Evolutionary conservation across 306 rosid genomes (phyloP).

Genomic region (Hippophae gyantsensis): DNA sequence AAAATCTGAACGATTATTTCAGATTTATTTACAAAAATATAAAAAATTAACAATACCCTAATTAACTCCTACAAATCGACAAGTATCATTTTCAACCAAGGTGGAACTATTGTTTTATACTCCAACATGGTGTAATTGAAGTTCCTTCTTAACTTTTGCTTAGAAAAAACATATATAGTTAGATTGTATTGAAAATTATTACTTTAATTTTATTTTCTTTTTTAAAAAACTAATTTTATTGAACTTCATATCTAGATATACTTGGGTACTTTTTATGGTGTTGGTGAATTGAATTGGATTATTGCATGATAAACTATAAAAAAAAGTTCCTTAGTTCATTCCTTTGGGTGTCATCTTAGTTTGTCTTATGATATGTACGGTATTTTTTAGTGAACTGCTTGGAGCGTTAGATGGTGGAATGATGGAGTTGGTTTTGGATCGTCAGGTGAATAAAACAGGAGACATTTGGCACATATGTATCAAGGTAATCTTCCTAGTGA

Average conservation of each 20-base stretch:
- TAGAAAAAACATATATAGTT: too few species aligned
- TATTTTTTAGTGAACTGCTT: constrained; percentile 26
- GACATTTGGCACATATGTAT: constrained; percentile 89
- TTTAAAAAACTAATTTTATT: neutral
- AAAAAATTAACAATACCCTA: too few species aligned
- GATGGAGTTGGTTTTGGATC: constrained; percentile 69
- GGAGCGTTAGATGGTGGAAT: constrained; percentile 44
- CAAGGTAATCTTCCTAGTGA: constrained; percentile 46
- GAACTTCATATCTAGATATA: neutral
- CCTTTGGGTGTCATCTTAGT: constrained; percentile 9
- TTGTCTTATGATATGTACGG: constrained; percentile 14
- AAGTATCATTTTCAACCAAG: too few species aligned
- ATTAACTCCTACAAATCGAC: too few species aligned
- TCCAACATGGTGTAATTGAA: too few species aligned
- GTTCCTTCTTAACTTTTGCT: too few species aligned
- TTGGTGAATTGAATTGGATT: neutral
- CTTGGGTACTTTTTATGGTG: neutral
- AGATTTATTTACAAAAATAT: too few species aligned
- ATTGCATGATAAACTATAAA: neutral
- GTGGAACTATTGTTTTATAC: too few species aligned
- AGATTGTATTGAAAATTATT: too few species aligned
- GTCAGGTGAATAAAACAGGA: constrained; percentile 69
- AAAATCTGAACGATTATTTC: too few species aligned
- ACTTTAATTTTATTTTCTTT: neutral
- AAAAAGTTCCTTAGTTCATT: neutral